Base-by-base conservation (phyloP, 2,329 filamentous ascomycete species). In the Grosmannia serpens region DNA sequence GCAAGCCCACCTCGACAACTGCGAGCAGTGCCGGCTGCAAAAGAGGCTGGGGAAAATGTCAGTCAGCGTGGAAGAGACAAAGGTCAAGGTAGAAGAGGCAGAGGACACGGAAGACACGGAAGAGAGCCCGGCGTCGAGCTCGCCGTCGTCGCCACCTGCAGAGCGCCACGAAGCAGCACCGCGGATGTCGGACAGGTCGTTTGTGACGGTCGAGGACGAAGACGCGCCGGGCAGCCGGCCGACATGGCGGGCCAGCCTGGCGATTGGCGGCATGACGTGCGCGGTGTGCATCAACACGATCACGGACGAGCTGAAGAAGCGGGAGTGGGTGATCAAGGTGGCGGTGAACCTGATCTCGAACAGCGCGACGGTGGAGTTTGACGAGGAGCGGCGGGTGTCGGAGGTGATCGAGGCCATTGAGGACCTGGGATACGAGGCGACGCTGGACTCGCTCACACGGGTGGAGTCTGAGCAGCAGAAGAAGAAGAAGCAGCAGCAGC, bases 221-320 rank as follows among this genome's bases (percentile, higher is more conserved):
- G 66, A 69, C 3, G 63, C 65, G 10, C 64, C 68, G 24, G 61
- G 69, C 11, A 65, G 63, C 38, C 65, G 64, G 31, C 64, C 63
- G n/a, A 61, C 65, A n/a, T 84, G 78, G 75, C 70, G 75, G 46
- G 80, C 75, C 2, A 77, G 73, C 0, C 62, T 84, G n/a, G 81
- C 84, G 24, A 77, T 91, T 47, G 82, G 78, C 31, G 87, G 87
- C 56, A 89, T 91, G 86, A 88, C 84, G 4, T 90, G 87, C 67
- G 82, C 83, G 17, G 79, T 85, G 15, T 91, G 87, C 65, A 77
- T 78, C 57, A 85, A 84, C 66, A 75, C 77, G 46, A 81, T 90
- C 63, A 84, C 79, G 15, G 72, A 78, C 8, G 79, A 81, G 62
- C 69, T 90, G 44, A 72, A 79, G 53, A 79, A 82, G 61, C 70